Percentiles rank a stretch among this genome's conserved stretches.
These are phyloP conservation scores for Nicotiana noctiflora DNA, from an alignment of 257 asterid genomes.

Conservation along the genomic window DNA sequence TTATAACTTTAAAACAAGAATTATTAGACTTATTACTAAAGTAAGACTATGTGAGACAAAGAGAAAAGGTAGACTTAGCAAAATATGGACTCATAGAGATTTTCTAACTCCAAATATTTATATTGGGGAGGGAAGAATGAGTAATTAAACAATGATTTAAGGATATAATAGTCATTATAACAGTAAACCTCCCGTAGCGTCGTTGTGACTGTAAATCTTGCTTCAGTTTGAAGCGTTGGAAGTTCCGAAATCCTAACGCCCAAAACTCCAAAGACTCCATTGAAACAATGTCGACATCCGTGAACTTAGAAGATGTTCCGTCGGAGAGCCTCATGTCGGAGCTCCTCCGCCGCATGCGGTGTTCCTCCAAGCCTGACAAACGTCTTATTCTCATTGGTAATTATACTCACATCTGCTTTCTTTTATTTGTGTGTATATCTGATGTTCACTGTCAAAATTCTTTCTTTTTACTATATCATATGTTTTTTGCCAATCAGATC, in stretches of 20 bases:
- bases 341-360: slow-evolving; percentile 79
- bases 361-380: slow-evolving; percentile 73
- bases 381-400: slow-evolving; percentile 86
- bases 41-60: neutral
- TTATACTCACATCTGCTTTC: neutral
- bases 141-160: neutral
- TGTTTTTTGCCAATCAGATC: neutral
- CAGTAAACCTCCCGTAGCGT: neutral
- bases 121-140: no score
- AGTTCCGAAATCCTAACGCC: neutral
- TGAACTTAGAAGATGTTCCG: slow-evolving; percentile 56
- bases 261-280: neutral
- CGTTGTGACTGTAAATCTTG: neutral
- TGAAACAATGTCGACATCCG: neutral
- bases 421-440: neutral
- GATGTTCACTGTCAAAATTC: neutral
- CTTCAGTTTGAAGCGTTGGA: neutral
- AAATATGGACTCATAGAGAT: neutral
- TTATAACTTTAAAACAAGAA: neutral
- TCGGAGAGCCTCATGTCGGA: slow-evolving; percentile 75
- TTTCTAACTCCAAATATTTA: no score
- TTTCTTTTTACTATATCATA: neutral
- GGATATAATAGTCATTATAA: neutral
- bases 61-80: neutral
- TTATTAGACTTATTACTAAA: neutral